Percentiles rank a stretch among this genome's conserved stretches.
phyloP scores from a whole-genome alignment of 306 rosid species.

The Pterocarpus macrocarpus region DNA sequence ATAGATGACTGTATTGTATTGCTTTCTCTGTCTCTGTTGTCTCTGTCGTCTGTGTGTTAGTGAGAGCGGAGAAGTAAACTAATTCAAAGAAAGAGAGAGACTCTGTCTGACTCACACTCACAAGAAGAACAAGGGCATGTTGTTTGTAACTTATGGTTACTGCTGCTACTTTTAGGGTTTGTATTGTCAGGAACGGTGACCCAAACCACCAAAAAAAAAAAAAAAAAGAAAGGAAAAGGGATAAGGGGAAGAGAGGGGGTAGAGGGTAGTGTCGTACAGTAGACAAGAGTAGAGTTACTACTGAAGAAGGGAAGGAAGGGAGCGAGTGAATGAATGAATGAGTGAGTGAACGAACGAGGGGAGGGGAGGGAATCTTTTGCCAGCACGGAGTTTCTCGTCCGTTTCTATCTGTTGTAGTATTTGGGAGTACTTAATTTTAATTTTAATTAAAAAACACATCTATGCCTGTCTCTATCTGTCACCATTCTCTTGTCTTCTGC shows the following conservation, averaged over 20 bases:
- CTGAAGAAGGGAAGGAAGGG: background rate
- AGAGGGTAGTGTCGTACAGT: background rate
- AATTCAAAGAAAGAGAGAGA: background rate
- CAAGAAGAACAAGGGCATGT: background rate
- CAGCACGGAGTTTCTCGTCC: conserved; percentile 90
- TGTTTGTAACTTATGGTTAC: background rate
- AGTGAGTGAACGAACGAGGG: background rate
- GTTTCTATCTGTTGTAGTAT: conserved; percentile 51
- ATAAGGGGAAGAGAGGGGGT: background rate
- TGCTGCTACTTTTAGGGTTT: background rate
- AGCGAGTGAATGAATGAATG: background rate
- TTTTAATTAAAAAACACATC: background rate
- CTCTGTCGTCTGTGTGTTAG: background rate
- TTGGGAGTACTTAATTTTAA: background rate
- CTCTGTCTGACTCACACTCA: no score
- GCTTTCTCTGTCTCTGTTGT: background rate
- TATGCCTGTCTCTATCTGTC: background rate
- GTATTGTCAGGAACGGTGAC: background rate
- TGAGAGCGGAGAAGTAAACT: background rate
- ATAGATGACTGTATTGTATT: no score
- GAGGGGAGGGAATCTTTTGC: conserved; percentile 78
- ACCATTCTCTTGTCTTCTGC: background rate
- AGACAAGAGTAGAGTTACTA: background rate
- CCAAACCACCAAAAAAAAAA: background rate
- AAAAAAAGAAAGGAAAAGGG: background rate